Evolutionary conservation across 306 rosid species (phyloP).

Genomic region (Quercus parvula): DNA sequence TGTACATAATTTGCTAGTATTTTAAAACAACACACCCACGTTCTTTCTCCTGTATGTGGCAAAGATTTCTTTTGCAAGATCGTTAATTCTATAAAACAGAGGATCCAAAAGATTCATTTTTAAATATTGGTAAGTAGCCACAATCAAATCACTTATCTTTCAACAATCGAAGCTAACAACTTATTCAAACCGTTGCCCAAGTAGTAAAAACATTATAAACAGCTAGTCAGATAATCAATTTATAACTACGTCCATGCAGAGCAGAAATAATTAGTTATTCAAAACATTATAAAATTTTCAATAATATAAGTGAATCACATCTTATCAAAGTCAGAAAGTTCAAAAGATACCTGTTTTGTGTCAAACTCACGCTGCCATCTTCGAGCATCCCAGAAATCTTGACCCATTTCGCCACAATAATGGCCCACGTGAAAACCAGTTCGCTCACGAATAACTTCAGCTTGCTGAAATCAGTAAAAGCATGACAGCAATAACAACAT

Average conservation of each 20-base stretch:
- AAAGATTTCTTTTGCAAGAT: neutral
- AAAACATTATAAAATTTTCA: neutral
- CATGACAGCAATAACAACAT: conserved; percentile 2
- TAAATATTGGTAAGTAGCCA: neutral
- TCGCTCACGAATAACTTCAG: conserved; percentile 94
- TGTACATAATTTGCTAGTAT: neutral
- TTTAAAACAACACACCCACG: neutral
- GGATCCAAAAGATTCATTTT: conserved; percentile 1
- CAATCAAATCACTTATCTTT: neutral
- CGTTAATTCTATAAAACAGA: neutral
- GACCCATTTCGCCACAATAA: conserved; percentile 99
- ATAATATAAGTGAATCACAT: neutral
- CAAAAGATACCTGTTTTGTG: conserved; percentile 61
- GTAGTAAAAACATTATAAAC: neutral
- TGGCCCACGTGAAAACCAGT: conserved; percentile 95
- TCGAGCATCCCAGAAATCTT: conserved; percentile 98
- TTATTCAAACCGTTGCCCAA: neutral
- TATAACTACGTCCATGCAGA: neutral
- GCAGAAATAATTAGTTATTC: neutral
- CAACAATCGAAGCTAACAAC: neutral
- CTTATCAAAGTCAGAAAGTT: conserved; percentile 16
- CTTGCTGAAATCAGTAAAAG: conserved; percentile 71
- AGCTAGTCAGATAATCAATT: neutral
- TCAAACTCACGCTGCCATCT: conserved; percentile 97
- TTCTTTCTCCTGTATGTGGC: neutral